Evolutionary conservation across 441 rosid species (phyloP).

Genomic region (Mallotus repandus): DNA sequence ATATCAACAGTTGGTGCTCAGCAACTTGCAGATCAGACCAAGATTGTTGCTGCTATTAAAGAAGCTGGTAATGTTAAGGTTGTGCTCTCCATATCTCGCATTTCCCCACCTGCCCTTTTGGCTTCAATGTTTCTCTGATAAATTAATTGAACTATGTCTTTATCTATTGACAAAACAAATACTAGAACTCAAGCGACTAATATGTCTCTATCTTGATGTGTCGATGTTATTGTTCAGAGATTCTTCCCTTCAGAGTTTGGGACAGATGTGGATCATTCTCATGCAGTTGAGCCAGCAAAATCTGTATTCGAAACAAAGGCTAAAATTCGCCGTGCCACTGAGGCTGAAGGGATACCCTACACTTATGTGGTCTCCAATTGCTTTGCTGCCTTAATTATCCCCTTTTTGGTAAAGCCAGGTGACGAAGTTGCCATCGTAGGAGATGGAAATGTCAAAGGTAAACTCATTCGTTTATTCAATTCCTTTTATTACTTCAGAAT

Average conservation of each 20-base stretch:
- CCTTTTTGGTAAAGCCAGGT: too few species aligned
- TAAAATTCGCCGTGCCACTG: not conserved
- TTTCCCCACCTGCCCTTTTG: not conserved
- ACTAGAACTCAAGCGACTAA: not conserved
- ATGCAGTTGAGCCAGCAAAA: too few species aligned
- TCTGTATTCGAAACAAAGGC: not conserved
- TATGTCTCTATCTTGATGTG: too few species aligned
- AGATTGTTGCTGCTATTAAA: slow-evolving; percentile 48
- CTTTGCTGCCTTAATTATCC: not conserved
- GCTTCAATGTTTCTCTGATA: too few species aligned
- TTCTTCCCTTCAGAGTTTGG: slow-evolving; percentile 48
- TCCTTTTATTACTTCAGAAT: not conserved
- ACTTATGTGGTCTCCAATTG: slow-evolving; percentile 37
- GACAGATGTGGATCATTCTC: slow-evolving; percentile 40
- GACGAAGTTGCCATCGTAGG: too few species aligned
- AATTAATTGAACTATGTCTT: not conserved
- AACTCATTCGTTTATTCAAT: too few species aligned
- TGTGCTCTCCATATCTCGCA: not conserved
- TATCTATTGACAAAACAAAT: not conserved
- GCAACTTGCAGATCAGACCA: slow-evolving; percentile 39
- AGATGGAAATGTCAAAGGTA: too few species aligned
- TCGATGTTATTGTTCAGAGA: slow-evolving; percentile 1
- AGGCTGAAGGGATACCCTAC: slow-evolving; percentile 45
- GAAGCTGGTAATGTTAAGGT: slow-evolving; percentile 51
- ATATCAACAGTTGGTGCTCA: slow-evolving; percentile 35